Percentiles rank a stretch among this genome's conserved stretches.
phyloP scores from a whole-genome alignment of 768 basidiomycete genomes.

The Collybia sordida region DNA sequence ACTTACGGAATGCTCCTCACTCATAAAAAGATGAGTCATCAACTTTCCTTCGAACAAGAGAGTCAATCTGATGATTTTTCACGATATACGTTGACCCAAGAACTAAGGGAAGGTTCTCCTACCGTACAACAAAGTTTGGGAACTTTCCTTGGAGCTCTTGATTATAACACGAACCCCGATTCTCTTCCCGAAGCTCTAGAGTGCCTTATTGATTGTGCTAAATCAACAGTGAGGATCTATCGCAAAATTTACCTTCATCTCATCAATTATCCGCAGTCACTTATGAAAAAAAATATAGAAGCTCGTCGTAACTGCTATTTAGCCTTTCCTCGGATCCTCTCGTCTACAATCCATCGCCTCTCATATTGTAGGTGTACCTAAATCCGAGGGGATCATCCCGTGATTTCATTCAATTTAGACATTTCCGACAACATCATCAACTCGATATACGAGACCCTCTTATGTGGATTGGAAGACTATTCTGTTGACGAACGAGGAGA shows the following conservation, averaged over 20 bases:
- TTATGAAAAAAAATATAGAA: conserved; percentile 44
- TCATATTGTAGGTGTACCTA: conserved; percentile 13
- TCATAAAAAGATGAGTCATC: conserved; percentile 72
- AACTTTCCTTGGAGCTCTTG: conserved; percentile 63
- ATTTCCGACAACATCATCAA: conserved; percentile 44
- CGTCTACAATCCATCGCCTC: conserved; percentile 23
- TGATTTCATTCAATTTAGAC: conserved; percentile 32
- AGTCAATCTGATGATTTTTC: conserved; percentile 3
- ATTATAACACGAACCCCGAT: conserved; percentile 58
- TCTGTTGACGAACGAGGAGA: conserved; percentile 94
- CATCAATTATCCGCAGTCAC: conserved; percentile 18
- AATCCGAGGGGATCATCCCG: background rate
- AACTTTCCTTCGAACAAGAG: conserved; percentile 8
- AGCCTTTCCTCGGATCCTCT: conserved; percentile 41
- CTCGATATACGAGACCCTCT: conserved; percentile 52
- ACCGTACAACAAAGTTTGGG: conserved; percentile 73
- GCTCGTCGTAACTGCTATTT: conserved; percentile 52
- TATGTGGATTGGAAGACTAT: conserved; percentile 86
- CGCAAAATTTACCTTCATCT: conserved; percentile 10
- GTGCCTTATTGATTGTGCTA: conserved; percentile 61
- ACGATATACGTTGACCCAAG: conserved; percentile 56
- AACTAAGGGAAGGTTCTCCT: conserved; percentile 52
- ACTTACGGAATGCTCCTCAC: conserved; percentile 60
- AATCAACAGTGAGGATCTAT: conserved; percentile 45
- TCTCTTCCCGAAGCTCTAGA: conserved; percentile 52